A percentile compares a stretch with the other conserved stretches of the same genome.
phyloP scores from a whole-genome alignment of 495 filamentous ascomycete genomes.

The Podospora conica region DNA sequence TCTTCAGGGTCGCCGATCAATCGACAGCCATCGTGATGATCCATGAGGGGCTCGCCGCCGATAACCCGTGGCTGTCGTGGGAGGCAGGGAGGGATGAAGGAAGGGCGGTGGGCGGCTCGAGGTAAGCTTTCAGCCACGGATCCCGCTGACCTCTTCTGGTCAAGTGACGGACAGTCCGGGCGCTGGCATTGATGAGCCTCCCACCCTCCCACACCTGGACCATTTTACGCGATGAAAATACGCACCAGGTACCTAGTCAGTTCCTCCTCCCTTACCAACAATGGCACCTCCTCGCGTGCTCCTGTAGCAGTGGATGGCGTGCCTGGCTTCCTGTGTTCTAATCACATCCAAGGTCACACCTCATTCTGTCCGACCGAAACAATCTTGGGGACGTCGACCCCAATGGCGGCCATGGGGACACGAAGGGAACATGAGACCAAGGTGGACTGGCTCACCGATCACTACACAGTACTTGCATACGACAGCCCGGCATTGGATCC shows the following conservation, averaged over 20 bases:
- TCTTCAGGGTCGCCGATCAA: not conserved
- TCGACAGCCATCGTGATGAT: not conserved
- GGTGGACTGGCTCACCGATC: no score
- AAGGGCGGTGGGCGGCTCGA: not conserved
- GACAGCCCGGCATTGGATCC: not conserved
- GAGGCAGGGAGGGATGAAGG: not conserved
- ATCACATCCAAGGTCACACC: not conserved
- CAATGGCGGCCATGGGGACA: no score
- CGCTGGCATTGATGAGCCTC: conserved; percentile 4
- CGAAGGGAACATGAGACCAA: no score
- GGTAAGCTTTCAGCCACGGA: conserved; percentile 2
- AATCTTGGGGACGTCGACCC: not conserved
- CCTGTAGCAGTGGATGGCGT: not conserved
- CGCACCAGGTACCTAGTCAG: not conserved
- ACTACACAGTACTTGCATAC: no score
- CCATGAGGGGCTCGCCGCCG: not conserved
- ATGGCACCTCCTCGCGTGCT: not conserved
- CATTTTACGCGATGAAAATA: conserved; percentile 7
- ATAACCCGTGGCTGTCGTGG: not conserved
- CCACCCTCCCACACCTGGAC: conserved; percentile 3
- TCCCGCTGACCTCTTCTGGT: conserved; percentile 1
- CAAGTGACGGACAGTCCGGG: conserved; percentile 11
- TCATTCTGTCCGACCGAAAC: not conserved
- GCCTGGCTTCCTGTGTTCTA: not conserved
- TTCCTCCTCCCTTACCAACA: not conserved